A percentile compares a stretch with the other conserved stretches of the same genome.
Conservation (phyloP, 805 yeast species). For the Metschnikowia kunwiensis region DNA sequence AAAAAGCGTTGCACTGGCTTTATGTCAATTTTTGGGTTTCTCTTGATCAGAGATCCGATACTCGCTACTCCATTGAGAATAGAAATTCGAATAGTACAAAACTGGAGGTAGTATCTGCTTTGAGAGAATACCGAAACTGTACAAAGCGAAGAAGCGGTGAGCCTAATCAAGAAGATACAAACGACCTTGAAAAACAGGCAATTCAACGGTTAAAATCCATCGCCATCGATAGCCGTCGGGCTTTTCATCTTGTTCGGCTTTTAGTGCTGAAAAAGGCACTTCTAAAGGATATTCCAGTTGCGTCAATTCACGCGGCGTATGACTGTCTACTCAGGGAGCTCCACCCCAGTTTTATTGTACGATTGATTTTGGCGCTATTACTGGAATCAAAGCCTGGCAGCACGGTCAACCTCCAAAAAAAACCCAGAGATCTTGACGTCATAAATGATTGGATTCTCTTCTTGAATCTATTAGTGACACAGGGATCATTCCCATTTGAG, state of each 20-base stretch:
- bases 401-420: too few relatives aligned
- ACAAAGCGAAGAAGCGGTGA: too few relatives aligned
- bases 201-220: too few relatives aligned
- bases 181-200: too few relatives aligned
- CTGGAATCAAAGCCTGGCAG: too few relatives aligned
- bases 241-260: constrained; percentile 1
- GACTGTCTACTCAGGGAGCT: constrained; percentile 3
- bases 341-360: constrained; percentile 1
- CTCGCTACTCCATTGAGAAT: too few relatives aligned
- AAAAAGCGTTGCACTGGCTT: constrained; percentile 73
- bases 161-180: too few relatives aligned
- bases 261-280: constrained; percentile 6
- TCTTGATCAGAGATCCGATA: neutral
- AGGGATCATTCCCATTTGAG: constrained; percentile 6
- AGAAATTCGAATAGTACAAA: too few relatives aligned
- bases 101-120: too few relatives aligned
- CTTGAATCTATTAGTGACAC: neutral
- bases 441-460: neutral
- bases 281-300: neutral
- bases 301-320: neutral
- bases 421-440: neutral
- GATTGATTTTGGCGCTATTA: constrained; percentile 2
- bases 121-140: too few relatives aligned
- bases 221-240: too few relatives aligned
- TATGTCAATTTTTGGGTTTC: constrained; percentile 65